Evolutionary conservation across 768 basidiomycete species (phyloP).

Genomic region (Phylloporus arenicola): DNA sequence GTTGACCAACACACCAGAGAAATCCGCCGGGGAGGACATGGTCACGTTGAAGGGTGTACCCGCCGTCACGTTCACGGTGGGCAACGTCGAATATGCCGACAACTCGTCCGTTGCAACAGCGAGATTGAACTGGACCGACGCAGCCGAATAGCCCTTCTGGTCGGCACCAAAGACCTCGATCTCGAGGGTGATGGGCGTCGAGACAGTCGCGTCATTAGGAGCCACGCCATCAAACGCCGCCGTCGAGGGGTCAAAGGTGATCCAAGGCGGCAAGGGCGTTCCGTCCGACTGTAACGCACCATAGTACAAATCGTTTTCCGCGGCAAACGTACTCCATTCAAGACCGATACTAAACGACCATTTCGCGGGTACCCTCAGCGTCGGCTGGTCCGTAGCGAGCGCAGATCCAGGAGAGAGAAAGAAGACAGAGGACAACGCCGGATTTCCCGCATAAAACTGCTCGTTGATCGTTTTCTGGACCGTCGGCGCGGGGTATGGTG

Average conservation of each 20-base stretch:
- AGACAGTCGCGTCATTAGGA: conserved; percentile 42
- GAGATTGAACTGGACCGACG: conserved; percentile 55
- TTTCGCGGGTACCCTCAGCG: conserved; percentile 65
- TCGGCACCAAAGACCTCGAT: conserved; percentile 68
- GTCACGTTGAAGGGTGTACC: conserved; percentile 48
- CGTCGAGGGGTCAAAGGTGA: conserved; percentile 59
- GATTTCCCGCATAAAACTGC: conserved; percentile 58
- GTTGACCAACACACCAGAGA: conserved; percentile 59
- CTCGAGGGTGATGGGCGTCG: conserved; percentile 39
- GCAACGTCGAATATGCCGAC: conserved; percentile 43
- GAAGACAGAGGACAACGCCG: conserved; percentile 73
- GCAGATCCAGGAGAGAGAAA: conserved; percentile 56
- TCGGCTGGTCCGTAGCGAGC: conserved; percentile 44
- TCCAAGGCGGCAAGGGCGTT: conserved; percentile 69
- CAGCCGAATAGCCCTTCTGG: conserved; percentile 63
- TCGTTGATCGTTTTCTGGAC: conserved; percentile 47
- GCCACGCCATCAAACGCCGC: conserved; percentile 77
- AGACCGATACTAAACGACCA: conserved; percentile 95
- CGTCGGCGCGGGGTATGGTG: conserved; percentile 46
- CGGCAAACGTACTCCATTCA: conserved; percentile 53
- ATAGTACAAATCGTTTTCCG: conserved; percentile 52
- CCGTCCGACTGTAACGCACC: conserved; percentile 60
- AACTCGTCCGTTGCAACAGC: conserved; percentile 68
- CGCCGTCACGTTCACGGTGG: conserved; percentile 68
- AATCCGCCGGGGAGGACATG: conserved; percentile 52